Conservation (phyloP, 2,329 filamentous ascomycete genomes). For the Pseudocercospora eumusae region DNA sequence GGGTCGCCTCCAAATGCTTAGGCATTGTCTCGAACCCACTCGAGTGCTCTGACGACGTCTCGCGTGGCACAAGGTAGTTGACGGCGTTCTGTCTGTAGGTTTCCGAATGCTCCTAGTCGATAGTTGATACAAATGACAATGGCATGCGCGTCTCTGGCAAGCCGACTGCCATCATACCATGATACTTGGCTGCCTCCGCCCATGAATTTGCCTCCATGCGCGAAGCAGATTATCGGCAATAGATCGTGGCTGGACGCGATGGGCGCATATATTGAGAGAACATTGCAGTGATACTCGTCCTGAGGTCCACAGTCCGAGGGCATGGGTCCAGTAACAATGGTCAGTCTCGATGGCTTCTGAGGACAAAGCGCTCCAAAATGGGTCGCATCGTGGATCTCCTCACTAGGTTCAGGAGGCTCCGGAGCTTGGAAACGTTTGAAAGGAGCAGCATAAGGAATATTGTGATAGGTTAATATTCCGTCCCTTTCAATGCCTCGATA, state of each 20-base stretch:
- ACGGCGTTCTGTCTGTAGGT: background rate
- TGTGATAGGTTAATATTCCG: background rate
- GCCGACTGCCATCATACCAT: background rate
- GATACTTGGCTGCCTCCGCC: background rate
- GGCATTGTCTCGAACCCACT: slow-evolving; percentile 8
- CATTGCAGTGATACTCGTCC: slow-evolving; percentile 2
- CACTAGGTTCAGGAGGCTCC: background rate
- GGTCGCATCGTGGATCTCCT: background rate
- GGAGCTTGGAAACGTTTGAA: slow-evolving; percentile 4
- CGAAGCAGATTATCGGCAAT: background rate
- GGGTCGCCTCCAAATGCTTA: slow-evolving; percentile 11
- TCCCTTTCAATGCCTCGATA: slow-evolving; percentile 1
- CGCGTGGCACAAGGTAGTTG: slow-evolving; percentile 5
- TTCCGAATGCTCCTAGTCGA: slow-evolving; percentile 5
- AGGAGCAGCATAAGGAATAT: slow-evolving; percentile 1
- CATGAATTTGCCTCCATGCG: slow-evolving; percentile 3
- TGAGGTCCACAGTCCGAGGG: background rate
- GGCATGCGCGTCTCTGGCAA: background rate
- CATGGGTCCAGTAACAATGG: slow-evolving; percentile 1
- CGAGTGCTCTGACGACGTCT: slow-evolving; percentile 10
- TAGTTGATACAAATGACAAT: slow-evolving; percentile 8
- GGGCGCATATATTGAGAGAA: background rate
- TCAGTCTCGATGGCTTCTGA: slow-evolving; percentile 4
- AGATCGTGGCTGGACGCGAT: background rate
- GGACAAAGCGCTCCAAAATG: background rate